These are phyloP conservation scores for Alternaria ethzedia DNA, from an alignment of 2,329 filamentous ascomycete genomes.

Conservation along the genomic window DNA sequence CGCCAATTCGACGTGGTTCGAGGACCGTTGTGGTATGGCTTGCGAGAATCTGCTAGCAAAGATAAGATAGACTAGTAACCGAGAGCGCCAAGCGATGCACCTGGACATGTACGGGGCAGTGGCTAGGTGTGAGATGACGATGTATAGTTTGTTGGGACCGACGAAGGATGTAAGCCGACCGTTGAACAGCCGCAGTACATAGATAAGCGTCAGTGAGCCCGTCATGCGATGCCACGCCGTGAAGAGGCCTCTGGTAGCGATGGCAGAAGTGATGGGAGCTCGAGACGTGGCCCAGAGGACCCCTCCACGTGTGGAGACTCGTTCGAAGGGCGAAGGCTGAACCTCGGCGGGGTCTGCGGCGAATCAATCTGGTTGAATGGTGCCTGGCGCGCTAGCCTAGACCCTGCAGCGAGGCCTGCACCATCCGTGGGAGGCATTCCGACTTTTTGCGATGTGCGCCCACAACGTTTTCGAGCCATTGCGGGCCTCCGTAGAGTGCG, in stretches of 20 bases:
- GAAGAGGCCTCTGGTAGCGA: neutral
- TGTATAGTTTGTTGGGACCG: neutral
- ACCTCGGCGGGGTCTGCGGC: slow-evolving; percentile 9
- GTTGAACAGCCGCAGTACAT: neutral
- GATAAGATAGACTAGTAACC: neutral
- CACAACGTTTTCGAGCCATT: slow-evolving; percentile 14
- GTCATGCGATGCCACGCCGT: neutral
- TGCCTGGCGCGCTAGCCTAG: slow-evolving; percentile 16
- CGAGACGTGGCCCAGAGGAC: slow-evolving; percentile 1
- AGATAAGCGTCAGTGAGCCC: neutral
- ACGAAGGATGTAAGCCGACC: neutral
- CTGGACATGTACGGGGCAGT: neutral
- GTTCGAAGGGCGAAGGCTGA: slow-evolving; percentile 4
- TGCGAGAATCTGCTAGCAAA: neutral
- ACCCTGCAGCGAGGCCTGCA: slow-evolving; percentile 19
- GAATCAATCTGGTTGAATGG: slow-evolving; percentile 13
- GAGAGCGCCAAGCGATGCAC: neutral
- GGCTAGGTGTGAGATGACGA: neutral
- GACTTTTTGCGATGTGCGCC: slow-evolving; percentile 15
- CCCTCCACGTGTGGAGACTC: slow-evolving; percentile 9
- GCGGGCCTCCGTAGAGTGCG: slow-evolving; percentile 1
- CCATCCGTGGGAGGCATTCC: slow-evolving; percentile 4
- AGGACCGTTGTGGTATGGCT: neutral
- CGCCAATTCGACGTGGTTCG: neutral
- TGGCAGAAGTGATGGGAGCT: neutral